These are phyloP conservation scores for Senna tora DNA, from an alignment of 306 rosid genomes.

Conservation along the genomic window DNA sequence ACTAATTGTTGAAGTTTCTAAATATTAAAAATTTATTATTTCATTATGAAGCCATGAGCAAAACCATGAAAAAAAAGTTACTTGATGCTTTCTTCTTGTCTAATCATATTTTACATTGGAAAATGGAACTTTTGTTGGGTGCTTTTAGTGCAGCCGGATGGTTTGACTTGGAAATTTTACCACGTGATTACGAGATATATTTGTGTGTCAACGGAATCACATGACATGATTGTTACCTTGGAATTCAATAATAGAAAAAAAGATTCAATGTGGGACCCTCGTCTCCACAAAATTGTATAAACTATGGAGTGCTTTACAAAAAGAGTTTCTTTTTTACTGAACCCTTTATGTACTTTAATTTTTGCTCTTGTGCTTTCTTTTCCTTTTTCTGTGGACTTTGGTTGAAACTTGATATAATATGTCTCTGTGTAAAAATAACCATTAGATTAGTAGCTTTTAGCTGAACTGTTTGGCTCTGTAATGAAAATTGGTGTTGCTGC, in stretches of 20 bases:
- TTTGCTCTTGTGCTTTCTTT: background rate
- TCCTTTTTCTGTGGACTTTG: no score
- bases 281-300: background rate
- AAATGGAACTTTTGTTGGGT: background rate
- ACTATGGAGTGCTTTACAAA: background rate
- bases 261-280: background rate
- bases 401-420: background rate
- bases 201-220: constrained; percentile 7
- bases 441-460: no score
- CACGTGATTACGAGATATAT: background rate
- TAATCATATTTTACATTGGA: background rate
- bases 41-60: no score
- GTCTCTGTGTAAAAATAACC: background rate
- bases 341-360: background rate
- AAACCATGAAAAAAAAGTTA: background rate
- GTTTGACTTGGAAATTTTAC: background rate
- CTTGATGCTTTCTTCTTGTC: background rate
- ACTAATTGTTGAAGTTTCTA: no score
- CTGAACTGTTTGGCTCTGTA: background rate
- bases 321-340: background rate
- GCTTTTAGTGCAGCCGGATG: background rate
- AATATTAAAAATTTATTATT: no score
- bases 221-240: constrained; percentile 5
- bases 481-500: background rate
- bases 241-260: background rate